A percentile compares a stretch with the other conserved stretches of the same genome.
These are phyloP conservation scores for Cochlearia excelsa DNA, from an alignment of 345 rosid genomes.

Conservation along the genomic window DNA sequence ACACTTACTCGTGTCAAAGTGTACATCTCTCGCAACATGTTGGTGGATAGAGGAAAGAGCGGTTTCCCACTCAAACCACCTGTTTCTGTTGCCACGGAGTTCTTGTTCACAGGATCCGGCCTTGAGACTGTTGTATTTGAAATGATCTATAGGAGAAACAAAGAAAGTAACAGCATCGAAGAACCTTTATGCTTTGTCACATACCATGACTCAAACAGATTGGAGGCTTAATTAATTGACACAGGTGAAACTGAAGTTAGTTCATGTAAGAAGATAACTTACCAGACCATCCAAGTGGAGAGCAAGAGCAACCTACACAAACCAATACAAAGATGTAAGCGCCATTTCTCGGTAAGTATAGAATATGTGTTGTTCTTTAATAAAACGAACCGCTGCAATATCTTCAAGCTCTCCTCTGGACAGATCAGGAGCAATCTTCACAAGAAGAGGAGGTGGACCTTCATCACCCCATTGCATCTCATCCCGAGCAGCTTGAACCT, in stretches of 20 bases:
- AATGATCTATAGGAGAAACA: slow-evolving; percentile 55
- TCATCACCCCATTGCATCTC: slow-evolving; percentile 99
- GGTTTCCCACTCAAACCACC: slow-evolving; percentile 97
- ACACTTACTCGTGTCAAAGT: slow-evolving; percentile 85
- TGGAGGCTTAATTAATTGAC: neutral
- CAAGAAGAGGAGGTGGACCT: slow-evolving; percentile 95
- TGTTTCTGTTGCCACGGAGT: slow-evolving; percentile 61
- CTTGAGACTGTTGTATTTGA: slow-evolving; percentile 91
- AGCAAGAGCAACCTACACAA: slow-evolving; percentile 85
- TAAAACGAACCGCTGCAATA: slow-evolving; percentile 77
- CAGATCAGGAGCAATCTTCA: slow-evolving; percentile 96
- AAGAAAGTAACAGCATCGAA: slow-evolving; percentile 2
- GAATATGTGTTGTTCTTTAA: slow-evolving; percentile 5
- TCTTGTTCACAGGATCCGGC: slow-evolving; percentile 57
- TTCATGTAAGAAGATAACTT: slow-evolving; percentile 19
- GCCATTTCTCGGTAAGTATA: neutral
- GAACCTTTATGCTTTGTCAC: neutral
- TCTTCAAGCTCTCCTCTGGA: slow-evolving; percentile 95
- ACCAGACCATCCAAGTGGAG: slow-evolving; percentile 97
- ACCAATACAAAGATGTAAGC: slow-evolving; percentile 38
- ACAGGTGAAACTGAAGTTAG: neutral
- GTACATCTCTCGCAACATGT: slow-evolving; percentile 84
- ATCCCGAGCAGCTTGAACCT: slow-evolving; percentile 99
- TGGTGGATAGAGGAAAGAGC: slow-evolving; percentile 68
- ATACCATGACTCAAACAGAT: neutral